Evolutionary conservation across 805 yeast genomes (phyloP).

Genomic region (Lachancea meyersii): DNA sequence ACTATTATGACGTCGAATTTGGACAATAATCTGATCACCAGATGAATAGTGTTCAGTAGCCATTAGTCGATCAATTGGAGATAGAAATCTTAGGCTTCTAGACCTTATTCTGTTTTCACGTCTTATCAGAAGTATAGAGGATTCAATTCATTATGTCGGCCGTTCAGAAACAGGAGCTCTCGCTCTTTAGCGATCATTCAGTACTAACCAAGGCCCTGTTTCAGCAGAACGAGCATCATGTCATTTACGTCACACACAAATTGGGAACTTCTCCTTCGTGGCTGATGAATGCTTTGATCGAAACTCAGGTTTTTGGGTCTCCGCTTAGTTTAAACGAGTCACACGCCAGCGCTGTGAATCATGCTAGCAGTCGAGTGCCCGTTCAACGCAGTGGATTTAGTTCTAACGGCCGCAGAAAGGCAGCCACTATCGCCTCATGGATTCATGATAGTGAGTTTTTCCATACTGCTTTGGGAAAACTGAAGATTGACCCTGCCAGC

Average conservation of each 20-base stretch:
- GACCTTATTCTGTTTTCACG: neutral
- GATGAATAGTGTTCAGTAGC: too few species aligned
- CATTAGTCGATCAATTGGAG: too few species aligned
- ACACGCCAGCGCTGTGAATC: slow-evolving; percentile 21
- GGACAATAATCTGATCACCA: too few species aligned
- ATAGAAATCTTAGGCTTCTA: neutral
- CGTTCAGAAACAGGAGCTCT: slow-evolving; percentile 53
- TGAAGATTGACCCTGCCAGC: slow-evolving; percentile 21
- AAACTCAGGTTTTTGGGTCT: slow-evolving; percentile 41
- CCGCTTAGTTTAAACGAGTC: slow-evolving; percentile 37
- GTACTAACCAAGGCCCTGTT: slow-evolving; percentile 31
- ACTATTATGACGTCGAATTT: too few species aligned
- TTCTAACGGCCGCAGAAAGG: slow-evolving; percentile 6
- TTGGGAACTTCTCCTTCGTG: slow-evolving; percentile 59
- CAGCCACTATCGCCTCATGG: slow-evolving; percentile 30
- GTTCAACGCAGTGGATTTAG: too few species aligned
- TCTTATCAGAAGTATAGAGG: neutral
- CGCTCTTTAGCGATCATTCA: slow-evolving; percentile 45
- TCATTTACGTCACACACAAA: slow-evolving; percentile 36
- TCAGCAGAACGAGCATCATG: slow-evolving; percentile 17
- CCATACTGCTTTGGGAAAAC: slow-evolving; percentile 17
- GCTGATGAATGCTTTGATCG: slow-evolving; percentile 52
- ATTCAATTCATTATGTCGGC: slow-evolving; percentile 10
- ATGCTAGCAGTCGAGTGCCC: slow-evolving; percentile 14
- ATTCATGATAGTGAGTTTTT: slow-evolving; percentile 21